Percentiles rank a stretch among this genome's conserved stretches.
Evolutionary conservation across 306 rosid genomes (phyloP).

Genomic region (Sicyos baderoa): DNA sequence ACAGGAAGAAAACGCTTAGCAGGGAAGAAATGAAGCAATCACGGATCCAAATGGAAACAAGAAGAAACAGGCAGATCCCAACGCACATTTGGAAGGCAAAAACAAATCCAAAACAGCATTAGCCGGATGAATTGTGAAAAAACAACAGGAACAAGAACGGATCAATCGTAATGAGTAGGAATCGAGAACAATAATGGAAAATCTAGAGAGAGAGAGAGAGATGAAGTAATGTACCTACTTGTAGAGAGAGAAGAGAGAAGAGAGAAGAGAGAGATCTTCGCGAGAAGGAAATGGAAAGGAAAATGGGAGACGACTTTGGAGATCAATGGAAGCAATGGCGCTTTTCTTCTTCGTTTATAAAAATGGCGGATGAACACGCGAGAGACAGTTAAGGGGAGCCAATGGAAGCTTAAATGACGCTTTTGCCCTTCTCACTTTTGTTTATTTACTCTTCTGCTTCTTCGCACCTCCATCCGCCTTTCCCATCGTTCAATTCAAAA

Average conservation of each 20-base stretch:
- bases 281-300: no score
- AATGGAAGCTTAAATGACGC: not conserved
- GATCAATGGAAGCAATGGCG: no score
- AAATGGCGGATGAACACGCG: no score
- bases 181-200: no score
- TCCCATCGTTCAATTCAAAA: not conserved
- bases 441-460: not conserved
- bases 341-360: no score
- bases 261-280: not conserved
- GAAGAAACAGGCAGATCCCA: slow-evolving; percentile 7
- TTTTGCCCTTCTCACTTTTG: not conserved
- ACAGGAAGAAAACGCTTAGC: not conserved
- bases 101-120: no score
- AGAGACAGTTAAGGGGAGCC: slow-evolving; percentile 24
- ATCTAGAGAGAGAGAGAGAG: slow-evolving; percentile 4
- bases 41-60: not conserved
- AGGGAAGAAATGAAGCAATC: not conserved
- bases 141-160: not conserved
- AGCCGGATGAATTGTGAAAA: not conserved
- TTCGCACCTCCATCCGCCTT: slow-evolving; percentile 2
- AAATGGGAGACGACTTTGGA: no score
- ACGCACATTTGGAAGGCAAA: no score
- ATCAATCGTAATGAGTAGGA: not conserved
- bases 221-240: not conserved
- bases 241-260: not conserved